Evolutionary conservation across 371 early-diverging fungal species (phyloP), one percentile per base, ranked within the genome.

Genomic region (Vairimorpha apis): DNA sequence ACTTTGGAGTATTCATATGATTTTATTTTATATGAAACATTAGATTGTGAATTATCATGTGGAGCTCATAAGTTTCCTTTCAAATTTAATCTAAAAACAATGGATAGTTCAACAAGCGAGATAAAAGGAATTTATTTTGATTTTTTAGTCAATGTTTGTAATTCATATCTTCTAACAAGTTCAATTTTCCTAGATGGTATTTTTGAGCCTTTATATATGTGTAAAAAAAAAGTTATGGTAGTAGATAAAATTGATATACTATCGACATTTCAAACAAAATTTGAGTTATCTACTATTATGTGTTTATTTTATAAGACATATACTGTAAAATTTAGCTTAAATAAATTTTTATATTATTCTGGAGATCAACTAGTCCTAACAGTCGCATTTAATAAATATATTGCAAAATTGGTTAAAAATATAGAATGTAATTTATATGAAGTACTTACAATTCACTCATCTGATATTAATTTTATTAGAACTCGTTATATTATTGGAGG

Each of bases 391-490:
- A 33, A 59, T 12, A 37, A 38, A 16, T 30, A 1, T 16, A 35
- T 35, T 2, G 27, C 30, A 12, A 70, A 47, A 29, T n/a, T 14
- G 3, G 45, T 70, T 14, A 62, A 70, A 47, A 59, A 62, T 29
- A 62, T 70, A 43, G 70, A 70, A 37, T 70, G 70, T 51, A 60
- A 60, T 62, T 25, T 62, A 5, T 70, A 70, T 62, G 70, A 70
- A 35, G 55, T 70, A 1, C 44, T 70, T 8, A 70, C 7, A 10
- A 25, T 70, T 16, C 55, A 47, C 18, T 21, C 49, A 16, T 35
- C 43, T 13, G 63, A 62, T 21, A 7, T 33, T 3, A 32, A 70
- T n/a, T 29, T 59, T 45, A 33, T 70, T 5, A 41, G 70, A 47
- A 70, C 70, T 45, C 60, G 41, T 25, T 70, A 70, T 18, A 27